Base-by-base conservation (phyloP, 1,284 basidiomycete genomes). In the Mycosarcoma mackinlayi region DNA sequence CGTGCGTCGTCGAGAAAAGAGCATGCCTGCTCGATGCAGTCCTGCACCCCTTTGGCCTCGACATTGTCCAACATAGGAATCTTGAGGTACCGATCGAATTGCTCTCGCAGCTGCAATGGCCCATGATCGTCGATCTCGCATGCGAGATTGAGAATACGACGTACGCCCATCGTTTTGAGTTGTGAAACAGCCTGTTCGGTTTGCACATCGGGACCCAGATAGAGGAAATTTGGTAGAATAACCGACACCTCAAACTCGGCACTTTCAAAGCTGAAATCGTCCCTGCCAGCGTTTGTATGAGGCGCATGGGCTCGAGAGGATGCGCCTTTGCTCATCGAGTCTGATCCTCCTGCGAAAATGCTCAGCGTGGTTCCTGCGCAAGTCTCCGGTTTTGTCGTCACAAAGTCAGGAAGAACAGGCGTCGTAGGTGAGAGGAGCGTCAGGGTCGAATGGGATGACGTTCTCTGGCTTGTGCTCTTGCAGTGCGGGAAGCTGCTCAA, bases 11-110 rank as follows among this genome's bases (percentile, higher is more conserved):
- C 94, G 42, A 96, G 86, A 52, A 93, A 89, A 33, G 89, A 86
- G 81, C 94, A 96, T 18, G 91, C 92, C 74, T 94, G 89, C 30
- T 88, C 86, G 45, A 97, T 89, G 27, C 91, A 91, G 42, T 86
- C 86, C n/a, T 89, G 88, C 37, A 98, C 91, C 45, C 91, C 91
- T 56, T 91, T 90, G 83, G 97, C 94, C 82, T 98, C 94, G 14
- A 98, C 92, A 3, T 89, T 93, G 84, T 98, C 94, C 71, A 92
- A 86, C 91, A 98, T 93, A 2, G 93, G 91, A 33, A 98, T 90
- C 73, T 89, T 89, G 44, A 88, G 85, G 81, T 97, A 96, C 65
- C 88, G 87, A 68, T 92, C 90, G 80, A 97, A 95, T 6, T 23
- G 47, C 14, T 59, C 24, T 10, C 38, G 41, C 11, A 76, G 38